Evolutionary conservation across 495 filamentous ascomycete genomes (phyloP).

Genomic region (Cudoniella acicularis): DNA sequence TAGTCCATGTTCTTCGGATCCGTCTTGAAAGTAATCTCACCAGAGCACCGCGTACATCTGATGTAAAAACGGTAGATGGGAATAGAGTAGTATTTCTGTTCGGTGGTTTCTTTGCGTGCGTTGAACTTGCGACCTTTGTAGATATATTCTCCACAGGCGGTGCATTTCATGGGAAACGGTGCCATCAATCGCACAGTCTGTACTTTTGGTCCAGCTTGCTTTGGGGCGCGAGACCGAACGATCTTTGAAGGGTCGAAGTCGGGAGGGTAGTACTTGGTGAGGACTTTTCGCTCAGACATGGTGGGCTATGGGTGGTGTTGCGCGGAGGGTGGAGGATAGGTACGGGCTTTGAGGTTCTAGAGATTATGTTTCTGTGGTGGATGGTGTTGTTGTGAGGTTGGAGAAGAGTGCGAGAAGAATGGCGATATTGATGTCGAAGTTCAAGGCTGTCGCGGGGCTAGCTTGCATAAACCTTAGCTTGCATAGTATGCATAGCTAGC

Average conservation of each 20-base stretch:
- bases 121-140: conserved; percentile 98
- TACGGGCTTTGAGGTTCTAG: not conserved
- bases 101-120: conserved; percentile 88
- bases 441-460: not conserved
- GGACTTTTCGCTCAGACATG: conserved; percentile 94
- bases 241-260: conserved; percentile 94
- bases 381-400: not conserved
- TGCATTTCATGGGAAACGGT: conserved; percentile 92
- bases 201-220: conserved; percentile 71
- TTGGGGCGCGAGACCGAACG: conserved; percentile 63
- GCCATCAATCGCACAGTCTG: conserved; percentile 96
- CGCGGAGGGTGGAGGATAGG: not conserved
- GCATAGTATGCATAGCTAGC: not conserved
- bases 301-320: conserved; percentile 22
- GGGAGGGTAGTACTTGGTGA: conserved; percentile 84
- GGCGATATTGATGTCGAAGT: not conserved
- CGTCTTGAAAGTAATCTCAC: conserved; percentile 91
- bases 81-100: conserved; percentile 87
- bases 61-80: conserved; percentile 94
- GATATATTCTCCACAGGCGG: conserved; percentile 90
- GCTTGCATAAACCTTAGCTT: not conserved
- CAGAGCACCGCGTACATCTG: conserved; percentile 82
- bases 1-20: conserved; percentile 97
- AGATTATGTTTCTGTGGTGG: not conserved
- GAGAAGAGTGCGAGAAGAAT: not conserved